Base-by-base conservation (phyloP, 345 rosid species). In the Clarkia xantiana region DNA sequence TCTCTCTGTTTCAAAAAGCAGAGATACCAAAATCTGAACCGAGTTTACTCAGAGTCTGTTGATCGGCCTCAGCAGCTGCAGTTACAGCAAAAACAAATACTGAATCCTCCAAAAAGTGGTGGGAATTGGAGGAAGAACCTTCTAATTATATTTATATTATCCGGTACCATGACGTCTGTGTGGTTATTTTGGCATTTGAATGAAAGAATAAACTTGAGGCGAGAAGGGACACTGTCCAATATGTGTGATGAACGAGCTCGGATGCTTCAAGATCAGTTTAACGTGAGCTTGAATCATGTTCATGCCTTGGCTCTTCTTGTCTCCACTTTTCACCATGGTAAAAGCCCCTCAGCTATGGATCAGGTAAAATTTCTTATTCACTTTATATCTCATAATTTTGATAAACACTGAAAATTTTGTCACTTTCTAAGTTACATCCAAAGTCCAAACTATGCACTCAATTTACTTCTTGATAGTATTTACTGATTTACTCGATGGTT, bases 191-290 rank as follows among this genome's bases (percentile, higher is more conserved):
- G 76, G 79, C 60, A 71, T 62, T 60, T 76, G 44, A 57, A 55
- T 66, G 47, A 20, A 23, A 58, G 71, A 50, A 60, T 45, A 14
- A 44, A 50, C 23, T 16, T 64, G 59, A 65, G 67, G 59, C 79
- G 94, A 66, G 70, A 65, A 53, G 89, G 76, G 67, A 81, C 83
- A 13, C 79, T 91, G 40, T 68, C 74, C 18, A 91, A 72, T 68
- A 91, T 91, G 98, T 91, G 98, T 51, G 98, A 86, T 18, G 94
- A 91, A 63, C 70, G 98, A 62, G 96, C 98, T 20, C 72, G 93
- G 9, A 83, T 91, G 85, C 69, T 91, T 74, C 98, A 91, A 74
- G 98, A 91, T 66, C 98, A 91, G 80, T 91, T 91, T 70, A 91
- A 86, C 67, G 98, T 91, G 58, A 91, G 98, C 69, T 59, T 83